Evolutionary conservation across 2,329 filamentous ascomycete genomes (phyloP), one percentile per base, ranked within the genome.

Genomic region (Colletotrichum zoysiae): DNA sequence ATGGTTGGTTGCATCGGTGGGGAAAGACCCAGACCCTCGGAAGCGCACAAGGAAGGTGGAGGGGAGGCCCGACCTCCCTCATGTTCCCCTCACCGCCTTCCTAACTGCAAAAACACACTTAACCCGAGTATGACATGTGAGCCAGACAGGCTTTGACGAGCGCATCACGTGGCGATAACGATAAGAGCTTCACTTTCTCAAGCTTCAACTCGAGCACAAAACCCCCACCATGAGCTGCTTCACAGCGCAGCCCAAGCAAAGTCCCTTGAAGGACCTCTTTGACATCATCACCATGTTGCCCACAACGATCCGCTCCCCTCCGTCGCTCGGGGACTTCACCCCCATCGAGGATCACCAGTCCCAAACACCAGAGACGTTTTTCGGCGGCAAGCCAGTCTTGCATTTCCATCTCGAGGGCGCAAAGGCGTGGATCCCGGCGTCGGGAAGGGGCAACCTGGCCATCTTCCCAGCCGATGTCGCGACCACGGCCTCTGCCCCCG

Each of bases 341-440:
- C 84, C 88, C 5, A 86, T 95, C 57, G 84, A 86, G 70, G 90
- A 93, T 73, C 92, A 94, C 78, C 89, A 94, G 79, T 85, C 90
- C 64, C 89, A 91, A 77, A 95, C 93, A 1, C 93, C 93, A 0
- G 85, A 86, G 70, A 91, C 88, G 53, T 95, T 95, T 82, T 91
- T 91, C 76, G 88, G 87, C 76, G 89, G 88, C 38, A 93, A 92
- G 77, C 90, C 93, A 1, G 87, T 95, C 55, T 86, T 95, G 4
- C 89, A 95, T 81, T 88, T 88, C 75, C 88, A 91, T 76, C 85
- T 87, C 50, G 76, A 84, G 16, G 83, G 84, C 70, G 85, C 89
- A 67, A 90, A 88, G 50, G 88, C 91, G 3, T 87, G 88, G 77
- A 82, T 91, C 26, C 84, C 88, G 35, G 84, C 82, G 46, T 84